phyloP scores from a whole-genome alignment of 371 early-diverging fungal species.

The Mortierella sp. region DNA sequence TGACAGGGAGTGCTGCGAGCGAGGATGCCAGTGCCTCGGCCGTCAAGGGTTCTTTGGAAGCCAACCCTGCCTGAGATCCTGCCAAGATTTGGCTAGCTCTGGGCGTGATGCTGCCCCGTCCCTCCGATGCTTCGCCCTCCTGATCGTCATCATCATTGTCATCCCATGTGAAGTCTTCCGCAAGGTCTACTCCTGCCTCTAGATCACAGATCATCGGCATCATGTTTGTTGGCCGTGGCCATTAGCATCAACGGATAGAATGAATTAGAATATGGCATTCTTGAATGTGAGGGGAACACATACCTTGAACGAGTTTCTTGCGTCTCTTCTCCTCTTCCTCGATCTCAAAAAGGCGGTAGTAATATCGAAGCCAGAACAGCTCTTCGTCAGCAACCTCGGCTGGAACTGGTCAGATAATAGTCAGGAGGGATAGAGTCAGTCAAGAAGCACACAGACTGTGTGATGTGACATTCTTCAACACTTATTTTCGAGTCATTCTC shows the following conservation, averaged over 20 bases:
- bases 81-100: slow-evolving; percentile 19
- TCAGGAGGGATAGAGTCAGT: background rate
- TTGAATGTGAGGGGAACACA: background rate
- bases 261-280: too few relatives aligned
- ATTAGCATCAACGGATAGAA: background rate
- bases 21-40: slow-evolving; percentile 49
- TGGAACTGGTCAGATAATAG: slow-evolving; percentile 26
- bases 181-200: slow-evolving; percentile 42
- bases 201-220: background rate
- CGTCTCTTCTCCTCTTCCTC: slow-evolving; percentile 54
- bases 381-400: slow-evolving; percentile 47
- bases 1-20: slow-evolving; percentile 35
- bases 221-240: background rate
- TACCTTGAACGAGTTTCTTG: slow-evolving; percentile 51
- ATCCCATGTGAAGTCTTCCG: slow-evolving; percentile 55
- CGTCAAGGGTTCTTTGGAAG: slow-evolving; percentile 22
- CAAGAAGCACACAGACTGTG: background rate
- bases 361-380: slow-evolving; percentile 49
- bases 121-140: slow-evolving; percentile 30
- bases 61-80: background rate
- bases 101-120: slow-evolving; percentile 26
- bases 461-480: background rate
- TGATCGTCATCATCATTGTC: slow-evolving; percentile 51
- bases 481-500: background rate
- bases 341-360: slow-evolving; percentile 48